Evolutionary conservation across 1,139 yeast genomes (phyloP).

Genomic region (Casaregolazyma suthepensis): DNA sequence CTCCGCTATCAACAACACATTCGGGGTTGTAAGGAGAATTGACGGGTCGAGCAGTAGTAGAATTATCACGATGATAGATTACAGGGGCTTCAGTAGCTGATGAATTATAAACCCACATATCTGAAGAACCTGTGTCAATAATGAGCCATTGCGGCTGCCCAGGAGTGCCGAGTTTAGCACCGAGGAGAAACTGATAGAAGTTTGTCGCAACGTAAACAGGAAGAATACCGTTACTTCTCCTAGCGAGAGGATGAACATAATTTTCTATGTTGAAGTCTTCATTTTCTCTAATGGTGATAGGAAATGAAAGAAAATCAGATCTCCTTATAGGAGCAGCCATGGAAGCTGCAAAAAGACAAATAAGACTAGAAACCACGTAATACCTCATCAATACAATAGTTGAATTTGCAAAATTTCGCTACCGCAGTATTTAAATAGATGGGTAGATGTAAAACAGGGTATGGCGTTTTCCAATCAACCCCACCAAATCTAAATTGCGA

Average conservation of each 20-base stretch:
- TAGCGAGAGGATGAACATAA: neutral
- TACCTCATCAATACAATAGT: neutral
- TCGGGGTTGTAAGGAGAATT: constrained; percentile 20
- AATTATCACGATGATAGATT: constrained; percentile 6
- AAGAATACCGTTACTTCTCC: neutral
- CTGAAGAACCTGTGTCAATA: constrained; percentile 45
- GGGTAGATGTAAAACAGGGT: neutral
- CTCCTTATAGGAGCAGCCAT: neutral
- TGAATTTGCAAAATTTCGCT: neutral
- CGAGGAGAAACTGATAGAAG: neutral
- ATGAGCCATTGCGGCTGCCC: constrained; percentile 43
- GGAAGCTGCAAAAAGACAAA: neutral
- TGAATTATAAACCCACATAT: constrained; percentile 38
- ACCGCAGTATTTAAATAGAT: neutral
- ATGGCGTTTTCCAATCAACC: too few relatives aligned
- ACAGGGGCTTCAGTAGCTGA: neutral
- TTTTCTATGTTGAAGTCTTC: neutral
- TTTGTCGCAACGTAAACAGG: neutral
- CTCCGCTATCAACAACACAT: constrained; percentile 34
- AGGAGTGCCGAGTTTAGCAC: constrained; percentile 44
- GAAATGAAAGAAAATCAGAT: neutral
- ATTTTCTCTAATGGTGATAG: neutral
- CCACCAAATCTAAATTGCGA: too few relatives aligned
- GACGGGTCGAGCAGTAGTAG: constrained; percentile 11
- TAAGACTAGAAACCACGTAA: neutral